phyloP scores from a whole-genome alignment of 129 eudicot species.

The Gnaphalium uliginosum region DNA sequence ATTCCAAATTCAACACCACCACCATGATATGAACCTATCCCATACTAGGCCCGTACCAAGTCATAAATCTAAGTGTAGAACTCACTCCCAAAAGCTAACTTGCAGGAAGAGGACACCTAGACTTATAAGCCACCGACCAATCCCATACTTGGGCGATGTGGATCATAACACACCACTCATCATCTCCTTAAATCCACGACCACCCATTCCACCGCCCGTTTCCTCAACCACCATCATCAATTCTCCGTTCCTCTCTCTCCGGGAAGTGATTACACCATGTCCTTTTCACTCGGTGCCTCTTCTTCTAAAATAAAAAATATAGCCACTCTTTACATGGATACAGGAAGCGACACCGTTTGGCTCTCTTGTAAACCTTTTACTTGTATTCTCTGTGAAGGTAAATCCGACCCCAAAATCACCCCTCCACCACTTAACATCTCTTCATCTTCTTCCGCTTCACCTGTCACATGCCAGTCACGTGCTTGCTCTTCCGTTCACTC shows the following conservation, averaged over 20 bases:
- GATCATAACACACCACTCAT: no score
- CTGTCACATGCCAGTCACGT: conserved; percentile 68
- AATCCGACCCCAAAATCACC: conserved; percentile 41
- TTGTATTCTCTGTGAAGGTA: conserved; percentile 80
- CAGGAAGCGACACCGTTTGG: conserved; percentile 94
- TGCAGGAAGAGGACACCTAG: no score
- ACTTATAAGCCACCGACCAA: no score
- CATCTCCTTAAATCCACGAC: conserved; percentile 84
- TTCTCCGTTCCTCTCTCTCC: conserved; percentile 80
- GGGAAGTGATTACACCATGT: conserved; percentile 77
- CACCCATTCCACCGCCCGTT: conserved; percentile 71
- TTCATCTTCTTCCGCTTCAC: conserved; percentile 43
- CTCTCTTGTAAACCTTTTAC: conserved; percentile 77
- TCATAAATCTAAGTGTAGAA: no score
- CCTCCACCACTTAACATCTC: conserved; percentile 31
- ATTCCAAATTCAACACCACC: conserved; percentile 40
- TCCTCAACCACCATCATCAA: conserved; percentile 53
- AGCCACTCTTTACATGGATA: conserved; percentile 77
- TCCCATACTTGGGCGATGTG: no score
- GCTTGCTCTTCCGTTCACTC: conserved; percentile 80
- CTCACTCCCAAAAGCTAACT: no score
- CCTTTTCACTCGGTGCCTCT: conserved; percentile 53
- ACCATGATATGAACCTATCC: no score
- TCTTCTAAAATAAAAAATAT: conserved; percentile 28
- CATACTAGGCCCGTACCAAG: no score